Evolutionary conservation across 2,329 filamentous ascomycete species (phyloP).

Genomic region (Phialophora verrucosa): DNA sequence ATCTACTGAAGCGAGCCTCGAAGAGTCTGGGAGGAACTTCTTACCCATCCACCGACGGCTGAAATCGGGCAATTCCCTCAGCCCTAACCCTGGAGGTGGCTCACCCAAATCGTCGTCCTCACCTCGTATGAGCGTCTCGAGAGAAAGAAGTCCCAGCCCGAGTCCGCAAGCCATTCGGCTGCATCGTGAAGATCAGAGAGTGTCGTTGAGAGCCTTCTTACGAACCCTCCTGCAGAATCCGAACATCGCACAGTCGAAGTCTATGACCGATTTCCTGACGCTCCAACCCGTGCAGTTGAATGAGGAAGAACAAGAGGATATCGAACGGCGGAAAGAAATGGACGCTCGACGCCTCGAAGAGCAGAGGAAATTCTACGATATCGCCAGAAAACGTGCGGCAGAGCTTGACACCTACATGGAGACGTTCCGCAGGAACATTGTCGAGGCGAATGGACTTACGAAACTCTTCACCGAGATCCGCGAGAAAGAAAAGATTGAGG

Average conservation of each 20-base stretch:
- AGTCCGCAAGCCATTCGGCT: constrained; percentile 63
- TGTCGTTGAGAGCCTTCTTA: constrained; percentile 90
- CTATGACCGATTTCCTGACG: constrained; percentile 83
- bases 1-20: constrained; percentile 68
- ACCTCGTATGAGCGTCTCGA: constrained; percentile 26
- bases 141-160: constrained; percentile 35
- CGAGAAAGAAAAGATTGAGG: constrained; percentile 82
- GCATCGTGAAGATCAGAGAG: constrained; percentile 85
- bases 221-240: constrained; percentile 83
- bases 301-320: constrained; percentile 83
- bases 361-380: constrained; percentile 93
- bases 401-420: constrained; percentile 99
- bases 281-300: constrained; percentile 72
- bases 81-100: constrained; percentile 19
- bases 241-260: constrained; percentile 79
- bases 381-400: constrained; percentile 84
- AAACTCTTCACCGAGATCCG: constrained; percentile 93
- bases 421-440: constrained; percentile 69
- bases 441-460: constrained; percentile 80
- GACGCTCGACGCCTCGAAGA: constrained; percentile 90
- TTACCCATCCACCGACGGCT: constrained; percentile 30
- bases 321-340: constrained; percentile 76
- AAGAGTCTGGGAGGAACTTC: constrained; percentile 42
- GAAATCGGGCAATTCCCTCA: constrained; percentile 34
- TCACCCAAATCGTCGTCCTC: constrained; percentile 35